Percentiles rank a stretch among this genome's conserved stretches.
phyloP scores from a whole-genome alignment of 164 flowering plant species.

The Berberis vulgaris region DNA sequence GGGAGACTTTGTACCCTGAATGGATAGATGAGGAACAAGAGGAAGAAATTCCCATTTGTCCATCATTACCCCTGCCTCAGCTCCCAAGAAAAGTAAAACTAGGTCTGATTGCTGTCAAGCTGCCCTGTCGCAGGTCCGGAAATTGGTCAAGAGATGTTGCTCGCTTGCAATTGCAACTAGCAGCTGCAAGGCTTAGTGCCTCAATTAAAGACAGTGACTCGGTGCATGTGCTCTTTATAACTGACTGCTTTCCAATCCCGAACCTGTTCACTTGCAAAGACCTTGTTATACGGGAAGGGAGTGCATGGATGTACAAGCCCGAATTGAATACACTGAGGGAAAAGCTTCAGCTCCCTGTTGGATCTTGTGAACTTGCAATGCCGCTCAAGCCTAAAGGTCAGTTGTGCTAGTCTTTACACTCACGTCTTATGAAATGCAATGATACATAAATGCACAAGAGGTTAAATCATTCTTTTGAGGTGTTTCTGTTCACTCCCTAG shows the following conservation, averaged over 20 bases:
- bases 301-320: constrained; percentile 41
- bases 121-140: constrained; percentile 31
- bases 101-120: constrained; percentile 48
- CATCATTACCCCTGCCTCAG: constrained; percentile 25
- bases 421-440: not conserved
- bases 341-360: constrained; percentile 47
- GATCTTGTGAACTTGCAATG: constrained; percentile 51
- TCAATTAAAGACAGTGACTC: constrained; percentile 20
- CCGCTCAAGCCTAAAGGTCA: constrained; percentile 39
- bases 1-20: constrained; percentile 53
- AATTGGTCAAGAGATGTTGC: constrained; percentile 58
- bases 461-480: not conserved
- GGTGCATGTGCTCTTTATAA: constrained; percentile 35
- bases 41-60: constrained; percentile 38
- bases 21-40: constrained; percentile 71
- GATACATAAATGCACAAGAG: not conserved
- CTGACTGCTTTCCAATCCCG: constrained; percentile 48
- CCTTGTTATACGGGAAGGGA: constrained; percentile 29
- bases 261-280: constrained; percentile 62
- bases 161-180: constrained; percentile 53
- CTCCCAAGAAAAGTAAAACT: constrained; percentile 23
- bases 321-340: constrained; percentile 24
- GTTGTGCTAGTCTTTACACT: constrained; percentile 1
- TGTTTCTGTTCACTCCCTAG: too few relatives aligned
- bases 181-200: constrained; percentile 48